A percentile compares a stretch with the other conserved stretches of the same genome.
phyloP scores from a whole-genome alignment of 2,329 filamentous ascomycete species.

The Xylaria multiplex region DNA sequence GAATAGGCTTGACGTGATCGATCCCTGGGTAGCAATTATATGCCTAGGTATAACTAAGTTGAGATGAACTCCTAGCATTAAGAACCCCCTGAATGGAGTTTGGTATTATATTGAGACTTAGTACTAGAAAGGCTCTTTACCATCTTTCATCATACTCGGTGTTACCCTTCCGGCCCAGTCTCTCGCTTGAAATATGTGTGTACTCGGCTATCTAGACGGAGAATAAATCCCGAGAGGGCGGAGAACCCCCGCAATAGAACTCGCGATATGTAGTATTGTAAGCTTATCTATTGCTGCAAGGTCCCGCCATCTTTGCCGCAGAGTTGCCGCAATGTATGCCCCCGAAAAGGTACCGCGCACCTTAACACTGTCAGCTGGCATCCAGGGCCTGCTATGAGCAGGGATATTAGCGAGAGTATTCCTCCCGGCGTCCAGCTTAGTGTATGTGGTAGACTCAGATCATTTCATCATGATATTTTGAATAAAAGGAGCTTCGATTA shows the following conservation, averaged over 20 bases:
- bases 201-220: not conserved
- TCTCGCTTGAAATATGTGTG: not conserved
- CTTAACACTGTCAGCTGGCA: not conserved
- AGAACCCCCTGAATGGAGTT: no score
- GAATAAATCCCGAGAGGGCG: conserved; percentile 6
- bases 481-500: no score
- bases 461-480: no score
- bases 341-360: no score
- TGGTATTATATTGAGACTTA: not conserved
- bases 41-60: no score
- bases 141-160: not conserved
- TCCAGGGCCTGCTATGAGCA: not conserved
- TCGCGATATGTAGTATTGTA: not conserved
- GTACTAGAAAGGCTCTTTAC: not conserved
- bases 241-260: conserved; percentile 8
- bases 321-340: not conserved
- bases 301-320: conserved; percentile 7
- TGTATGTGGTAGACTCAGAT: no score
- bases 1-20: not conserved
- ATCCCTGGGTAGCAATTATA: conserved; percentile 3
- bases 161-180: not conserved
- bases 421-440: no score
- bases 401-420: no score
- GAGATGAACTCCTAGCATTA: no score
- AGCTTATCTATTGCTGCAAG: conserved; percentile 13